Base-by-base conservation (phyloP, 306 rosid species). In the Vicia villosa region DNA sequence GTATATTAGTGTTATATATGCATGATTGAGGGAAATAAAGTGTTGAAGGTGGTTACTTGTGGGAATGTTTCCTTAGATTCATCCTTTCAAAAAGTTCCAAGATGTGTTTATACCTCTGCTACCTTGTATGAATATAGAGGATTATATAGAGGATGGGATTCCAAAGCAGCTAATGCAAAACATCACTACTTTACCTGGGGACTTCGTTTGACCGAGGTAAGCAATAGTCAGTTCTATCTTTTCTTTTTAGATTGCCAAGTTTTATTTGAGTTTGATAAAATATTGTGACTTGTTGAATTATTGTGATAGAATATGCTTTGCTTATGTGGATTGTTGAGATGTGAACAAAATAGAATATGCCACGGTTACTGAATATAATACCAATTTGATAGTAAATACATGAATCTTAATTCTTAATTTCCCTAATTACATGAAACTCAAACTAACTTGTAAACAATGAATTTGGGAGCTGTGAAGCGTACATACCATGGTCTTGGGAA, bases 111-210 rank as follows among this genome's bases (percentile, higher is more conserved):
- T 74, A 90, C 98, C 54, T 94, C 98, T 20, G 90, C 97, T 12
- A 88, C 89, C 69, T 88, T 94, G 70, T 94, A 84, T 69, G 98
- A 94, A n/a, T n/a, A n/a, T n/a, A n/a, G n/a, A n/a, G n/a, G n/a
- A n/a, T n/a, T n/a, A 77, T 94, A 94, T 64, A 91, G 97, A 61
- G 96, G 96, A 70, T 94, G 98, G 98, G 96, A 81, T 83, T 90
- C 98, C 57, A 22, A 22, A 22, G 26, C 26, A 22, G 26, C 26
- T 22, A 22, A 94, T 66, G 81, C 97, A 50, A 90, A 86, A 41
- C 99, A 94, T 79, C 92, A 86, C n/a, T 97, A 87, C 34, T 88
- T 94, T 81, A 87, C 99, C 19, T 94, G 98, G 99, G 99, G 99
- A 68, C 85, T 94, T 68, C 85, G 99, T 75, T 83, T 92, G 11